Base-by-base conservation (phyloP, 805 yeast species). In the Candida cerambycidarum region DNA sequence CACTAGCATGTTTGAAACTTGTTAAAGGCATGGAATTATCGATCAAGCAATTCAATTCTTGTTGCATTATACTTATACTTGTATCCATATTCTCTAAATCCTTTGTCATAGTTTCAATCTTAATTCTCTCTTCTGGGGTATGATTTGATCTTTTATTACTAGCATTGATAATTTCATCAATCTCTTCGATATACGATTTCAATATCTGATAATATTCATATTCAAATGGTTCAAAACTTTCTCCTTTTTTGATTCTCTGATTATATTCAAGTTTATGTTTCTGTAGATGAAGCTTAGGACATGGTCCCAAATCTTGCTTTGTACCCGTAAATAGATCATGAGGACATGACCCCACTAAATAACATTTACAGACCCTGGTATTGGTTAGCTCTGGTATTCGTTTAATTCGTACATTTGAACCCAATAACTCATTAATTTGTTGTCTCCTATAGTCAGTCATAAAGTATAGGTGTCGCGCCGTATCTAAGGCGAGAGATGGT, bases 311-410 rank as follows among this genome's bases (percentile, higher is more conserved):
- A 56, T 85, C 87, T 56, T 84, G 85, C 59, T 89, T 89, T 10
- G 97, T 87, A 5, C 88, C 87, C 10, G 74, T 73, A 56, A 90
- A 86, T 36, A 89, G 60, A 49, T 89, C 97, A 59, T 85, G 83
- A 0, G 96, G 92, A 53, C 98, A 90, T 7, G 78, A 76, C 0
- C 93, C 96, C 12, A 88, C 87, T n/a, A 90, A 61, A 58, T 82
- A 90, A 14, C 85, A 71, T 58, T 85, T 85, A 63, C 98, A 90
- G 5, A 89, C 81, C 33, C 79, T 69, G 11, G 40, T 73, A 60
- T 48, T 66, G 35, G 64, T 68, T 65, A 62, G 70, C 51, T 57
- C 79, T 43, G 60, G 70, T 56, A 54, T 76, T 46, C 63, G 63
- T 11, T 64, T 58, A 33, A 75, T 55, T 3, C 74, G 66, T 9